Percentiles rank a stretch among this genome's conserved stretches.
Evolutionary conservation across 148 eudicot species (phyloP).

Genomic region (Spergularia bocconei): DNA sequence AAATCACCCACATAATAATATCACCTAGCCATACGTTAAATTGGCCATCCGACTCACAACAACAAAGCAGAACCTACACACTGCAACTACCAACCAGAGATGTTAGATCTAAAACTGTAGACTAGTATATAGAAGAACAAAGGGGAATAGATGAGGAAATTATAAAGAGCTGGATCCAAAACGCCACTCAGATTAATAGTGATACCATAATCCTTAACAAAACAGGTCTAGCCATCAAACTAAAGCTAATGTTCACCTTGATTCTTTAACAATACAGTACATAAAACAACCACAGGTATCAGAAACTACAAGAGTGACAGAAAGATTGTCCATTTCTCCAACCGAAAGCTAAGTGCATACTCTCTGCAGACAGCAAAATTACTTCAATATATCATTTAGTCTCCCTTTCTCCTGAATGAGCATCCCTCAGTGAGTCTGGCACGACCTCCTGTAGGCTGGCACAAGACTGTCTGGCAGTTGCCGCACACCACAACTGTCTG

Average conservation of each 20-base stretch:
- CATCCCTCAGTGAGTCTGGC: conserved; percentile 41
- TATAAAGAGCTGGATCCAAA: neutral
- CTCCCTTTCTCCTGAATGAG: conserved; percentile 40
- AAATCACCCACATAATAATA: too few species aligned
- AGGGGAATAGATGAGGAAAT: too few species aligned
- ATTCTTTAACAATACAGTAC: conserved; percentile 6
- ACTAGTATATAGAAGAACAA: too few species aligned
- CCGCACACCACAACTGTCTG: conserved; percentile 42
- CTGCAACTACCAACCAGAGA: too few species aligned
- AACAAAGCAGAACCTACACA: too few species aligned
- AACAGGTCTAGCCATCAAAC: conserved; percentile 5
- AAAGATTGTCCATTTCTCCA: conserved; percentile 11
- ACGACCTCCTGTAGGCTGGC: conserved; percentile 43
- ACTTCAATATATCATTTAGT: neutral
- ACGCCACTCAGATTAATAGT: neutral
- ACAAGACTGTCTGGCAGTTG: conserved; percentile 37
- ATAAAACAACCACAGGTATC: neutral
- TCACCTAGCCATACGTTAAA: too few species aligned
- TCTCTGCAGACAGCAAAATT: conserved; percentile 16
- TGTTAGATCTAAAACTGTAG: too few species aligned
- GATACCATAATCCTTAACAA: neutral
- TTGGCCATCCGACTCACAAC: too few species aligned
- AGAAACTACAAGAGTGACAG: conserved; percentile 7
- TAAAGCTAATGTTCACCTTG: conserved; percentile 8
- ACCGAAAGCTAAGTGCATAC: neutral